phyloP scores from a whole-genome alignment of 2,329 filamentous ascomycete genomes.

The Helotiales sp. region DNA sequence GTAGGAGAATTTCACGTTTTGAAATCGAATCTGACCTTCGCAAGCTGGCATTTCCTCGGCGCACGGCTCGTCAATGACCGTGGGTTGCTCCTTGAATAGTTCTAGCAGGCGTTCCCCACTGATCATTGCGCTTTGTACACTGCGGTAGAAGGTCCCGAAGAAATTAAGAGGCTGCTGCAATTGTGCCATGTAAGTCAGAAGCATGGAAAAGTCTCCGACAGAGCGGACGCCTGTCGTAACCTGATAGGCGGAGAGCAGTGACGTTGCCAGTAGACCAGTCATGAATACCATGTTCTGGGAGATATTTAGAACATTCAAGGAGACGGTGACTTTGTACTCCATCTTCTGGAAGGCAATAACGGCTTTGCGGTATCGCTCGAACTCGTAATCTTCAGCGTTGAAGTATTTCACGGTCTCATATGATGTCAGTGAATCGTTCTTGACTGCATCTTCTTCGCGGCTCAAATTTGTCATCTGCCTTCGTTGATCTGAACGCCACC shows the following conservation, averaged over 20 bases:
- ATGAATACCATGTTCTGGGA: slow-evolving; percentile 80
- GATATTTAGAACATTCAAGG: slow-evolving; percentile 78
- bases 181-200: slow-evolving; percentile 78
- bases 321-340: slow-evolving; percentile 75
- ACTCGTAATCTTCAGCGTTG: slow-evolving; percentile 81
- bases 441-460: slow-evolving; percentile 93
- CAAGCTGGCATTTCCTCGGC: slow-evolving; percentile 66
- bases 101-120: slow-evolving; percentile 94
- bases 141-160: slow-evolving; percentile 93
- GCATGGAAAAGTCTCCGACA: slow-evolving; percentile 70
- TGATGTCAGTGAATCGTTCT: slow-evolving; percentile 98
- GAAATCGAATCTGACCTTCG: slow-evolving; percentile 80
- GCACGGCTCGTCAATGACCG: slow-evolving; percentile 75
- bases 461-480: slow-evolving; percentile 94
- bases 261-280: slow-evolving; percentile 68
- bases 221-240: slow-evolving; percentile 65
- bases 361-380: slow-evolving; percentile 68
- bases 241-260: slow-evolving; percentile 75
- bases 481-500: slow-evolving; percentile 86
- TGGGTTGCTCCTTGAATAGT: slow-evolving; percentile 93
- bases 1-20: slow-evolving; percentile 88
- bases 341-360: slow-evolving; percentile 71
- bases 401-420: slow-evolving; percentile 96
- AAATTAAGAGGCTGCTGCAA: slow-evolving; percentile 81
- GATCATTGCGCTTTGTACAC: slow-evolving; percentile 95